Evolutionary conservation across 2,329 filamentous ascomycete genomes (phyloP).

Genomic region (Purpureocillium takamizusanense): DNA sequence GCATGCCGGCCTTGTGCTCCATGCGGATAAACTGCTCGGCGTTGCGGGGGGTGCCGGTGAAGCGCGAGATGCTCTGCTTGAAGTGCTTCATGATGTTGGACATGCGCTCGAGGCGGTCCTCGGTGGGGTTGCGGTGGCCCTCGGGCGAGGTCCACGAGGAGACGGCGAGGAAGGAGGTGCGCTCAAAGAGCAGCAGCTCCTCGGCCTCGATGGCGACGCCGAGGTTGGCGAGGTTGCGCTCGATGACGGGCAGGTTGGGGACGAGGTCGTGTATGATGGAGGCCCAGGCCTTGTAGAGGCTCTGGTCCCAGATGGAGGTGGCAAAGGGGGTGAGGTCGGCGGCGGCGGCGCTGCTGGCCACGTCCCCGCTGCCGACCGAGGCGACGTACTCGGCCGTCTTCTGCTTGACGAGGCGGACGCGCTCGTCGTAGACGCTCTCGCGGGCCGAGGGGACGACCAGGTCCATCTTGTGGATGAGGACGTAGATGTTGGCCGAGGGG

Average conservation of each 20-base stretch:
- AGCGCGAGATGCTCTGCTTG: slow-evolving; percentile 74
- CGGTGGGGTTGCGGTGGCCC: slow-evolving; percentile 74
- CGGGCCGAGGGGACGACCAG: slow-evolving; percentile 75
- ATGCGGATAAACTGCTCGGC: slow-evolving; percentile 74
- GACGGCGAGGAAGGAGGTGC: slow-evolving; percentile 93
- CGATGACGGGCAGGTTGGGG: slow-evolving; percentile 84
- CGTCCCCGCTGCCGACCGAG: slow-evolving; percentile 22
- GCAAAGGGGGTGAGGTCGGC: slow-evolving; percentile 80
- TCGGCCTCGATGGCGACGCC: slow-evolving; percentile 84
- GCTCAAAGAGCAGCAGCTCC: slow-evolving; percentile 89
- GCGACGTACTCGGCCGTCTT: slow-evolving; percentile 53
- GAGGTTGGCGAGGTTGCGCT: slow-evolving; percentile 73
- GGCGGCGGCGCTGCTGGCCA: slow-evolving; percentile 17
- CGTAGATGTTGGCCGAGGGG: slow-evolving; percentile 73
- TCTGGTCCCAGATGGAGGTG: slow-evolving; percentile 98
- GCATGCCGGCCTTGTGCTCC: slow-evolving; percentile 65
- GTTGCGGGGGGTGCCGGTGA: slow-evolving; percentile 71
- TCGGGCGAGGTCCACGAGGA: slow-evolving; percentile 75
- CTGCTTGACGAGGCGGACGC: slow-evolving; percentile 65
- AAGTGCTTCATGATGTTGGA: slow-evolving; percentile 98
- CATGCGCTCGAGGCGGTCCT: slow-evolving; percentile 86
- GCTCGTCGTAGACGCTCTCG: slow-evolving; percentile 75
- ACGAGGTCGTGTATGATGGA: slow-evolving; percentile 96
- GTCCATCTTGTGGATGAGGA: slow-evolving; percentile 98
- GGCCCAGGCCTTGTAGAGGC: slow-evolving; percentile 95